These are phyloP conservation scores for Ceratocystis albifundus DNA, from an alignment of 2,329 filamentous ascomycete species.

Conservation along the genomic window DNA sequence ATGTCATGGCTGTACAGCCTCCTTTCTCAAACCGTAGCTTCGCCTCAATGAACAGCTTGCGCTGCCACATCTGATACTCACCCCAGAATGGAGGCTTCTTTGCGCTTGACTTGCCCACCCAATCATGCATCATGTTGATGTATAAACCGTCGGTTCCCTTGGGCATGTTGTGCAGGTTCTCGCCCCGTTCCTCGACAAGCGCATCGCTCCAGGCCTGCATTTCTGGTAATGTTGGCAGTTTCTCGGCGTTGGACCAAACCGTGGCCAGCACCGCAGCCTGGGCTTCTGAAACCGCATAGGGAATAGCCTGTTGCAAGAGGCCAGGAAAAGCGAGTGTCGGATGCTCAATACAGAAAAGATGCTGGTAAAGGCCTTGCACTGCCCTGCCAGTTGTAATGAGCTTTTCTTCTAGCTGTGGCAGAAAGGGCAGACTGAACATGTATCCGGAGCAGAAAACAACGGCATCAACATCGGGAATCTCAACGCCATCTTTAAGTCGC, in stretches of 20 bases:
- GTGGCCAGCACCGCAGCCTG: conserved; percentile 68
- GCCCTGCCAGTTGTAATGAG: conserved; percentile 58
- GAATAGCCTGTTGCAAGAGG: conserved; percentile 73
- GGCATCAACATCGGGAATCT: conserved; percentile 58
- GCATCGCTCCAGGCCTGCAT: conserved; percentile 61
- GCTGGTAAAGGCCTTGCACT: conserved; percentile 62
- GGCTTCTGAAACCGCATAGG: conserved; percentile 68
- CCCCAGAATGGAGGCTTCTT: conserved; percentile 60
- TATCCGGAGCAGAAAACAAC: conserved; percentile 86
- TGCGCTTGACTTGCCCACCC: conserved; percentile 41
- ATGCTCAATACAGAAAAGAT: conserved; percentile 63
- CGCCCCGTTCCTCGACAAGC: conserved; percentile 40
- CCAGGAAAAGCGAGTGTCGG: conserved; percentile 69
- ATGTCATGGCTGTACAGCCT: conserved; percentile 51
- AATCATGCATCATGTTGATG: conserved; percentile 57
- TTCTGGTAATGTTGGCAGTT: conserved; percentile 48
- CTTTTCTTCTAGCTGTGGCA: conserved; percentile 36
- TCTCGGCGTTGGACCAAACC: conserved; percentile 60
- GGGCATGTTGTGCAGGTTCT: conserved; percentile 39
- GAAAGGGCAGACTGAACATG: conserved; percentile 71
- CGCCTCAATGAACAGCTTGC: conserved; percentile 55
- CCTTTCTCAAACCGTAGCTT: conserved; percentile 58
- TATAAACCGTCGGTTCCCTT: conserved; percentile 54
- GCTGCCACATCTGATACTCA: conserved; percentile 58
- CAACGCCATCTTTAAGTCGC: conserved; percentile 51